Conservation (phyloP, 306 rosid species). For the Pyrus communis region DNA sequence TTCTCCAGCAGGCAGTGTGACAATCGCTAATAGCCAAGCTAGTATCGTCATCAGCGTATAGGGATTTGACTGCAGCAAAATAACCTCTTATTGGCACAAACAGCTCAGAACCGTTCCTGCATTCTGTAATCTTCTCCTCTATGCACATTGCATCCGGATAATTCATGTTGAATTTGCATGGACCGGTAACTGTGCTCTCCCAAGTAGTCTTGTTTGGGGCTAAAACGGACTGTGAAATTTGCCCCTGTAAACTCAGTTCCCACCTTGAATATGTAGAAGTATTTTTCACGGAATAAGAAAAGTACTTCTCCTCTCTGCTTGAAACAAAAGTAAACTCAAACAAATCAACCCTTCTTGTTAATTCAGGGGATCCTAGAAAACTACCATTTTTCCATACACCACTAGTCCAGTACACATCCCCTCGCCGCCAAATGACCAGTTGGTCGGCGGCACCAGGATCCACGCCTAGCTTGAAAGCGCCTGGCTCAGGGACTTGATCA, state of each 20-base stretch:
- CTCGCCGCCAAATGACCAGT: constrained; percentile 17
- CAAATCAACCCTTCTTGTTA: not conserved
- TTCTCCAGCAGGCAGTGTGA: constrained; percentile 15
- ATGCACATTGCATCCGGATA: constrained; percentile 8
- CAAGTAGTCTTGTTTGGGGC: not conserved
- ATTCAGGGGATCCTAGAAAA: constrained; percentile 8
- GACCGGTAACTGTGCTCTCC: constrained; percentile 2
- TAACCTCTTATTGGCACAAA: constrained; percentile 14
- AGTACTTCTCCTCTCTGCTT: constrained; percentile 15
- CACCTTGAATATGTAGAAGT: constrained; percentile 8
- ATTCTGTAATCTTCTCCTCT: constrained; percentile 6
- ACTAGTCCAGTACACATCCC: constrained; percentile 19
- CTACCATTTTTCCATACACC: constrained; percentile 15
- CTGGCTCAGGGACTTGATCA: constrained; percentile 12
- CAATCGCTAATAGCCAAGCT: constrained; percentile 11
- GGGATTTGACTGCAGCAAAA: not conserved
- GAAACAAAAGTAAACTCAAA: constrained; percentile 22
- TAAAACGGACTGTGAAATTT: constrained; percentile 6
- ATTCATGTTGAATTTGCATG: not conserved
- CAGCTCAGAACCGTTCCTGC: constrained; percentile 8
- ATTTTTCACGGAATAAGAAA: constrained; percentile 8
- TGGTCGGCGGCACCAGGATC: constrained; percentile 9
- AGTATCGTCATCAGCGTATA: not conserved
- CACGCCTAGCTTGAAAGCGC: constrained; percentile 23
- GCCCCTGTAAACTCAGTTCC: constrained; percentile 17